These are phyloP conservation scores for Vaccinium corymbosum DNA, from an alignment of 148 eudicot genomes.

Conservation along the genomic window DNA sequence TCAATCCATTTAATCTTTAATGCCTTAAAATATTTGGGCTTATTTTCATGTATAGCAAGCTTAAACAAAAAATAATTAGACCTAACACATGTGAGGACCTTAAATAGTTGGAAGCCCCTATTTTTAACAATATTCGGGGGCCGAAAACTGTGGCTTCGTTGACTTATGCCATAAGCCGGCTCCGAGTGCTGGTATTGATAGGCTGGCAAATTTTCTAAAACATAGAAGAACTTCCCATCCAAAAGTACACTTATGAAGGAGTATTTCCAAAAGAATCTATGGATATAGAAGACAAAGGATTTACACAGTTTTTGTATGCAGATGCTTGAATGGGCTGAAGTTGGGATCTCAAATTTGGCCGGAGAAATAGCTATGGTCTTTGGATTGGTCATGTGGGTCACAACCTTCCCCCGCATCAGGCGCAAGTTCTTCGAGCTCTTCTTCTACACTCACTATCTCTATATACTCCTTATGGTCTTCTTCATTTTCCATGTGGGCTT, in stretches of 20 bases:
- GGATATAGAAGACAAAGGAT: not conserved
- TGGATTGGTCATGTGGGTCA: slow-evolving; percentile 46
- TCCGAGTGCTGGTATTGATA: not conserved
- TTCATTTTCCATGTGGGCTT: slow-evolving; percentile 39
- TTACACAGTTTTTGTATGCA: slow-evolving; percentile 23
- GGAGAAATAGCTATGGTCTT: slow-evolving; percentile 41
- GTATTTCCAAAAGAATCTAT: not conserved
- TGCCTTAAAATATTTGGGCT: too few species aligned
- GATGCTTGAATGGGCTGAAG: slow-evolving; percentile 37
- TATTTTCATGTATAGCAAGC: too few species aligned
- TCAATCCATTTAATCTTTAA: too few species aligned
- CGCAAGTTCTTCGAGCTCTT: slow-evolving; percentile 50
- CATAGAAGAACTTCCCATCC: not conserved
- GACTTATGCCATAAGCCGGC: not conserved
- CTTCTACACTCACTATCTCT: slow-evolving; percentile 51
- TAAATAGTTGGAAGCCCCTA: too few species aligned
- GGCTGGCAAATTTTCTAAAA: not conserved
- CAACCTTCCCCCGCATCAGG: slow-evolving; percentile 33
- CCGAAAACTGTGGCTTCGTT: too few species aligned
- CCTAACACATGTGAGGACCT: too few species aligned
- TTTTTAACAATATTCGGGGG: too few species aligned
- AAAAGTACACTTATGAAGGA: not conserved
- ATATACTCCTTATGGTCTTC: slow-evolving; percentile 38
- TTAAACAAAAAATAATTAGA: too few species aligned
- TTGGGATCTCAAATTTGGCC: slow-evolving; percentile 33